Evolutionary conservation across 306 rosid species (phyloP).

Genomic region (Abrus pulchellus): DNA sequence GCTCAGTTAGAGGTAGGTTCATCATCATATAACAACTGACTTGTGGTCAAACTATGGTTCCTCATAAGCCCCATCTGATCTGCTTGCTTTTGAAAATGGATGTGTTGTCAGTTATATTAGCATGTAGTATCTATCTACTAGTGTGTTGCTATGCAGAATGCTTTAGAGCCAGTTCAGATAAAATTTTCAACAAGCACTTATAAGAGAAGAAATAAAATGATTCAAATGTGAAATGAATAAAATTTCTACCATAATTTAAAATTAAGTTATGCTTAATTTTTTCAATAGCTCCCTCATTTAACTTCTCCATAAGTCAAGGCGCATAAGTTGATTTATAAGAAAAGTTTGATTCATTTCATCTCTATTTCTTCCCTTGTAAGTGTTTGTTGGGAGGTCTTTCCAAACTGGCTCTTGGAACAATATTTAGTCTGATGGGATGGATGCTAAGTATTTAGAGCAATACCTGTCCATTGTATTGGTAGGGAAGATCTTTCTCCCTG

Average conservation of each 20-base stretch:
- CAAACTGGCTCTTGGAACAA: not conserved
- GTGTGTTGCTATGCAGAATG: slow-evolving; percentile 38
- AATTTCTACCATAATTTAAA: not conserved
- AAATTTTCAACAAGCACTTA: not conserved
- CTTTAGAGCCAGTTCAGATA: not conserved
- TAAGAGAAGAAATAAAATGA: not conserved
- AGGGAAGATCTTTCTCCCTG: slow-evolving; percentile 53
- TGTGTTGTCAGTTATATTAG: slow-evolving; percentile 8
- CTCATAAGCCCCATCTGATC: slow-evolving; percentile 24
- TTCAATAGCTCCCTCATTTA: not conserved
- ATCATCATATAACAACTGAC: slow-evolving; percentile 10
- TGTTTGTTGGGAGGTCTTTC: not conserved
- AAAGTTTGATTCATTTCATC: not conserved
- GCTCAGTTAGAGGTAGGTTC: slow-evolving; percentile 78
- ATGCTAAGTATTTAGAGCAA: slow-evolving; percentile 48
- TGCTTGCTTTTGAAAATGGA: not conserved
- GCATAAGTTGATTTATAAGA: not conserved
- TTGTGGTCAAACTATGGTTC: slow-evolving; percentile 20
- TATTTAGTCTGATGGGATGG: slow-evolving; percentile 43
- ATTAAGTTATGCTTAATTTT: not conserved
- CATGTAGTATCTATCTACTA: slow-evolving; percentile 22
- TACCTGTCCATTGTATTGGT: slow-evolving; percentile 60
- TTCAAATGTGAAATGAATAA: not conserved
- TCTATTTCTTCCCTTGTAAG: not conserved
- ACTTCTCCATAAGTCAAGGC: not conserved